These are phyloP conservation scores for Scytalidium sp. DNA, from an alignment of 2,329 filamentous ascomycete genomes.

Conservation along the genomic window DNA sequence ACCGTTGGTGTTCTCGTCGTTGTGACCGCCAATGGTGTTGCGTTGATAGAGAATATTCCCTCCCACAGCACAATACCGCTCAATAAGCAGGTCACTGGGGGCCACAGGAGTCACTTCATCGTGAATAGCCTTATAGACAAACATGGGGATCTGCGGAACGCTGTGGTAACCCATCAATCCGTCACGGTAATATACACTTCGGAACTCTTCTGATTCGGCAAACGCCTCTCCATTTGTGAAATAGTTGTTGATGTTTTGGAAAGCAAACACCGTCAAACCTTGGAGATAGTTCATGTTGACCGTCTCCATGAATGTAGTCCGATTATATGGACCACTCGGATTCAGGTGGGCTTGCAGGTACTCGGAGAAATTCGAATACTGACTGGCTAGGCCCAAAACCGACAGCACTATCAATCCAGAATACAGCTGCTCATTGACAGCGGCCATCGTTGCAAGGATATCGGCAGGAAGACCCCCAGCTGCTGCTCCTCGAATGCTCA, in stretches of 20 bases:
- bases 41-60: constrained; percentile 41
- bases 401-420: constrained; percentile 22
- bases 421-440: constrained; percentile 28
- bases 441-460: constrained; percentile 31
- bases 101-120: constrained; percentile 42
- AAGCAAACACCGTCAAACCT: constrained; percentile 23
- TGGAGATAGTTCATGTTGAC: constrained; percentile 23
- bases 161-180: constrained; percentile 29
- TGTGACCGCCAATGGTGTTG: constrained; percentile 41
- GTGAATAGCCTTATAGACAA: constrained; percentile 45
- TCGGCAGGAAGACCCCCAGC: constrained; percentile 46
- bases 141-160: constrained; percentile 43
- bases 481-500: constrained; percentile 45
- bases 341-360: constrained; percentile 16
- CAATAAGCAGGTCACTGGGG: constrained; percentile 41
- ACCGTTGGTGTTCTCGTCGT: constrained; percentile 31
- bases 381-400: constrained; percentile 9
- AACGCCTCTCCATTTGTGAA: constrained; percentile 34
- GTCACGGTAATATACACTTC: neutral
- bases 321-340: constrained; percentile 24
- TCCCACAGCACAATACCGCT: constrained; percentile 37
- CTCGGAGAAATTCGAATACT: constrained; percentile 4
- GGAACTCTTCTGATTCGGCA: constrained; percentile 3
- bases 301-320: constrained; percentile 29
- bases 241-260: constrained; percentile 36